Evolutionary conservation across 306 rosid species (phyloP).

Genomic region (Urtica urens): DNA sequence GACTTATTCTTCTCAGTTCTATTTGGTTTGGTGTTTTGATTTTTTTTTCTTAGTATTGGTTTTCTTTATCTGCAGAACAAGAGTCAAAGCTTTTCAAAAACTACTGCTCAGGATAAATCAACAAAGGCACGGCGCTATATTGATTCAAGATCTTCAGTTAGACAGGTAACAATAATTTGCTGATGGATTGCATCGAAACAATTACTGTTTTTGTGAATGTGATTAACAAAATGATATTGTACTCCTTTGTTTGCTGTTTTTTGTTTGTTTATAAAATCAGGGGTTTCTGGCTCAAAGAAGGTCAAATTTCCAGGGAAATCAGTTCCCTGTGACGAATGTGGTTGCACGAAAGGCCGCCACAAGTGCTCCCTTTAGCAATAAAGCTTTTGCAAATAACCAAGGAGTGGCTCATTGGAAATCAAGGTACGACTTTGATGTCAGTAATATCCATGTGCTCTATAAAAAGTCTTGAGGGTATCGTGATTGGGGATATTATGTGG

Average conservation of each 20-base stretch:
- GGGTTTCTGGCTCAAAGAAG: slow-evolving; percentile 74
- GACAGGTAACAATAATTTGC: slow-evolving; percentile 48
- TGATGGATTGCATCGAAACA: background rate
- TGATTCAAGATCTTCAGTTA: slow-evolving; percentile 66
- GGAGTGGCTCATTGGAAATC: slow-evolving; percentile 60
- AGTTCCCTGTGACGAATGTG: slow-evolving; percentile 55
- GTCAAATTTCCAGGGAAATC: slow-evolving; percentile 69
- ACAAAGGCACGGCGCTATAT: slow-evolving; percentile 38
- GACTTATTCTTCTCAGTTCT: background rate
- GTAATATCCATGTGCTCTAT: no score
- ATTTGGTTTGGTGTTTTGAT: background rate
- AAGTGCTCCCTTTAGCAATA: slow-evolving; percentile 46
- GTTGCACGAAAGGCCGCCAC: slow-evolving; percentile 63
- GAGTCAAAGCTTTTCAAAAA: slow-evolving; percentile 33
- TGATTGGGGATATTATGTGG: background rate
- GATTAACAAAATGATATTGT: background rate
- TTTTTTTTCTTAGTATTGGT: background rate
- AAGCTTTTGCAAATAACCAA: slow-evolving; percentile 36
- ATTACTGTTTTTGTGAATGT: background rate
- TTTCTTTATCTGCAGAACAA: slow-evolving; percentile 42
- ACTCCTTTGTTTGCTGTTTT: background rate
- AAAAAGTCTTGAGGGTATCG: background rate
- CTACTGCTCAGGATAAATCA: slow-evolving; percentile 48
- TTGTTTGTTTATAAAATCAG: no score
- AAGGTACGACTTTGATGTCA: no score